These are phyloP conservation scores for Talaromyces sp. DNA, from an alignment of 2,329 filamentous ascomycete genomes.

Conservation along the genomic window DNA sequence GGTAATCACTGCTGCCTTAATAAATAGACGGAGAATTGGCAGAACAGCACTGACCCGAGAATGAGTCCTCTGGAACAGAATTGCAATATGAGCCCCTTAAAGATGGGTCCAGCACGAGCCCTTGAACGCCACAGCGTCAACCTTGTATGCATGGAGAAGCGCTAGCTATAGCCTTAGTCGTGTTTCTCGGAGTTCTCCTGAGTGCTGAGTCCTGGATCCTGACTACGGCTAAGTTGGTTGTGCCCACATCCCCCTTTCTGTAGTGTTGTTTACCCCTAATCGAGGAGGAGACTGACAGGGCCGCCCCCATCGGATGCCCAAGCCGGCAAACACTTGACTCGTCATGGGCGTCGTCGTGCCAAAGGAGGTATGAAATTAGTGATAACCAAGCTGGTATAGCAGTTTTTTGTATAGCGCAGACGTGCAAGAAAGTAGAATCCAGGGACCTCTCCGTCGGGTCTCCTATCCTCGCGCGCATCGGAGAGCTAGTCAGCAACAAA, in stretches of 20 bases:
- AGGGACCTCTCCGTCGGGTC: not conserved
- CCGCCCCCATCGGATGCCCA: not conserved
- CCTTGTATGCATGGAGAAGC: not conserved
- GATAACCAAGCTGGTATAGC: not conserved
- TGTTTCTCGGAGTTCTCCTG: not conserved
- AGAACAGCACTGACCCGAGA: not conserved
- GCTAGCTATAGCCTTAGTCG: not conserved
- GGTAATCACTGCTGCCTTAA: too few relatives aligned
- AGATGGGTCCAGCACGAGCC: slow-evolving; percentile 9
- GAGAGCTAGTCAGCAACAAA: not conserved
- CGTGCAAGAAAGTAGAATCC: not conserved
- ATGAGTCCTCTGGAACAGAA: not conserved
- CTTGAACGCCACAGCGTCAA: slow-evolving; percentile 6
- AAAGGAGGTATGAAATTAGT: not conserved
- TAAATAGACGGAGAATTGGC: not conserved
- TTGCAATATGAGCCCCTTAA: not conserved
- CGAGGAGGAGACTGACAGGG: not conserved
- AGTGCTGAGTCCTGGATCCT: not conserved
- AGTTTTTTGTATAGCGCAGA: not conserved
- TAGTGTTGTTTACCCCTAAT: not conserved
- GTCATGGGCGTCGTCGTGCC: not conserved
- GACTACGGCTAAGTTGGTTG: not conserved
- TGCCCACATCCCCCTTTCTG: not conserved
- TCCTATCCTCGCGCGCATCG: not conserved
- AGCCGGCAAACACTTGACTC: not conserved